Base-by-base conservation (phyloP, 345 rosid species). In the Salix exigua region DNA sequence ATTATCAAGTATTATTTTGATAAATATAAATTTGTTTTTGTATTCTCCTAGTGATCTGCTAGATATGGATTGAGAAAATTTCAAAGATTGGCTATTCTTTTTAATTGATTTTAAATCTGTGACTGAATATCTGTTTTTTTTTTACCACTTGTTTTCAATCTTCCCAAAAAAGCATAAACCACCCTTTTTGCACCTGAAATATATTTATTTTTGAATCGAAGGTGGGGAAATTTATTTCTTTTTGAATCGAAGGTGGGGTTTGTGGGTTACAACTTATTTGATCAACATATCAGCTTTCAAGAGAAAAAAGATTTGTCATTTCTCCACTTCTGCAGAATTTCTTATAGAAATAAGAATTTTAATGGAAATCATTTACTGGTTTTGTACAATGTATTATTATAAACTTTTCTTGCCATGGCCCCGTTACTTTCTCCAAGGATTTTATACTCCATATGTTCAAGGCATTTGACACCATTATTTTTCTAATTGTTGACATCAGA, bases 251-350 rank as follows among this genome's bases (percentile, higher is more conserved):
- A 53, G 58, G 3, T 46, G 65, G 30, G 75, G 30, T 28, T 50
- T 31, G n/a, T 73, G 35, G 65, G 66, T 76, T 73, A 18, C 7
- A 25, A 71, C 58, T 81, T 83, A 17, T 42, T 75, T 71, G 48
- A 48, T 73, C 58, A 65, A 25, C 71, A 55, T 62, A 73, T 71
- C 50, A 42, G n/a, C 62, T 78, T 42, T 71, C 76, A 68, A 40
- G 75, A 33, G 71, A 66, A 16, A 16, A 68, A 84, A 73, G 46
- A 53, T 65, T 53, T 14, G 61, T 38, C 37, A 33, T 74, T 74
- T 71, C 50, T 35, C 23, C 9, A 62, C 48, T 74, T 62, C 62
- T 61, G 14, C 75, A 21, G 40, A 72, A 18, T 72, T 71, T 51
- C 60, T 46, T 16, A 12, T n/a, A 65, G 77, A 65, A 31, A 64